phyloP scores from a whole-genome alignment of 768 basidiomycete species.

The Auricularia sp. region DNA sequence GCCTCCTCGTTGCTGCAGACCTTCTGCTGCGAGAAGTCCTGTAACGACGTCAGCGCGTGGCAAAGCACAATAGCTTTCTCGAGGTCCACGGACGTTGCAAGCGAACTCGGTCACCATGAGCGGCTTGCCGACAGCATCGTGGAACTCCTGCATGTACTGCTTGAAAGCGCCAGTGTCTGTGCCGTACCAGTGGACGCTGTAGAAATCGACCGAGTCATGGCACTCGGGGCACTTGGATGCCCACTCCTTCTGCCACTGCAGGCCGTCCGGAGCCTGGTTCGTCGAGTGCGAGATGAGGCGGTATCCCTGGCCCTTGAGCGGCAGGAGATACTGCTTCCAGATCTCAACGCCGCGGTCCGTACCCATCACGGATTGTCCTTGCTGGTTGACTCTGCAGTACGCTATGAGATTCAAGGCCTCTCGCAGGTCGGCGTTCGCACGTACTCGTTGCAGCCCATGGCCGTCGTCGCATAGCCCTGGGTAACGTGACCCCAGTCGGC shows the following conservation, averaged over 20 bases:
- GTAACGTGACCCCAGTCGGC: background rate
- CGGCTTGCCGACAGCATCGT: slow-evolving; percentile 31
- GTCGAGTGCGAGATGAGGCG: slow-evolving; percentile 53
- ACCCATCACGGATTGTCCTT: slow-evolving; percentile 48
- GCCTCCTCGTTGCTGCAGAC: background rate
- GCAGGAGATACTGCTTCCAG: slow-evolving; percentile 54
- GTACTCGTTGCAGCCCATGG: slow-evolving; percentile 1
- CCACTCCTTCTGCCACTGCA: slow-evolving; percentile 57
- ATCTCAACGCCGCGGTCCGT: slow-evolving; percentile 38
- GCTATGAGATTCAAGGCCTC: background rate
- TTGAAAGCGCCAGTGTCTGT: slow-evolving; percentile 37
- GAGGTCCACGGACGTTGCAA: slow-evolving; percentile 35
- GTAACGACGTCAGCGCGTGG: slow-evolving; percentile 1
- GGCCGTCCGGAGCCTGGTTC: slow-evolving; percentile 49
- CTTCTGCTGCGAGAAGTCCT: background rate
- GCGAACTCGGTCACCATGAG: slow-evolving; percentile 68
- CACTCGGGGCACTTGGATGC: slow-evolving; percentile 32
- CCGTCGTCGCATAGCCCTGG: background rate
- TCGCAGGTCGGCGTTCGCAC: background rate
- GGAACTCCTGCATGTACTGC: slow-evolving; percentile 36
- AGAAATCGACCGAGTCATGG: slow-evolving; percentile 10
- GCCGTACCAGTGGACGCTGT: slow-evolving; percentile 66
- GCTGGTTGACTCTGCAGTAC: slow-evolving; percentile 52
- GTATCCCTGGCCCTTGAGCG: slow-evolving; percentile 48
- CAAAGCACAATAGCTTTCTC: background rate